phyloP scores from a whole-genome alignment of 2,329 filamentous ascomycete genomes.

The Cercospora nicotianae region DNA sequence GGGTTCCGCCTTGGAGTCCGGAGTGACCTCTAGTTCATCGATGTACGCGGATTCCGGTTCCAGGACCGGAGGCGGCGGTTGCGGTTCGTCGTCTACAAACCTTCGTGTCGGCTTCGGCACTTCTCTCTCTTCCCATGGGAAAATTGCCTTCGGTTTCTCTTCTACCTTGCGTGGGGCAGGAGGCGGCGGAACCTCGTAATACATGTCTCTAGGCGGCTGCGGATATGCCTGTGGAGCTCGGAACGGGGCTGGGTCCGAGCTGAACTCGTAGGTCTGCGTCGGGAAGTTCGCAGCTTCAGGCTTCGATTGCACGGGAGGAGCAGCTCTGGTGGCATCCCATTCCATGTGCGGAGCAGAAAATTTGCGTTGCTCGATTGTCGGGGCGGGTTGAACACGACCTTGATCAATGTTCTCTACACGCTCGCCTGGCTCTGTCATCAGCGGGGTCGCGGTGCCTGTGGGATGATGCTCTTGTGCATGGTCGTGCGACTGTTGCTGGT shows the following conservation, averaged over 20 bases:
- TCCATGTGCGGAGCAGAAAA: slow-evolving; percentile 60
- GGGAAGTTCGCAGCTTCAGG: slow-evolving; percentile 88
- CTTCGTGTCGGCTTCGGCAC: slow-evolving; percentile 64
- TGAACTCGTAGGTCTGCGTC: slow-evolving; percentile 78
- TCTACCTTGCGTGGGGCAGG: slow-evolving; percentile 53
- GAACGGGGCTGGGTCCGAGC: slow-evolving; percentile 71
- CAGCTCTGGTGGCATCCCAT: slow-evolving; percentile 64
- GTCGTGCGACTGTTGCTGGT: slow-evolving; percentile 14
- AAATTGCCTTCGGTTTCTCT: slow-evolving; percentile 65
- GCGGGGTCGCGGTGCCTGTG: slow-evolving; percentile 26
- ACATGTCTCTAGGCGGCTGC: slow-evolving; percentile 83
- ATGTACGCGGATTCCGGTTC: slow-evolving; percentile 25
- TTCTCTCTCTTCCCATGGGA: slow-evolving; percentile 81
- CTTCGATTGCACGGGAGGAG: slow-evolving; percentile 63
- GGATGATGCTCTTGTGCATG: slow-evolving; percentile 11
- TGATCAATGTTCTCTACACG: slow-evolving; percentile 47
- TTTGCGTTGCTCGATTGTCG: slow-evolving; percentile 49
- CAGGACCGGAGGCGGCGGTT: slow-evolving; percentile 24
- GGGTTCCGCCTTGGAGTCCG: slow-evolving; percentile 27
- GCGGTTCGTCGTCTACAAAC: slow-evolving; percentile 58
- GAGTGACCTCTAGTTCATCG: slow-evolving; percentile 35
- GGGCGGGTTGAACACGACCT: slow-evolving; percentile 45
- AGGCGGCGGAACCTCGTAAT: slow-evolving; percentile 71
- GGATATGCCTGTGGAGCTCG: slow-evolving; percentile 75
- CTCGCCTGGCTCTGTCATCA: slow-evolving; percentile 47